Evolutionary conservation across 2,329 filamentous ascomycete species (phyloP).

Genomic region (Fusarium siculi): DNA sequence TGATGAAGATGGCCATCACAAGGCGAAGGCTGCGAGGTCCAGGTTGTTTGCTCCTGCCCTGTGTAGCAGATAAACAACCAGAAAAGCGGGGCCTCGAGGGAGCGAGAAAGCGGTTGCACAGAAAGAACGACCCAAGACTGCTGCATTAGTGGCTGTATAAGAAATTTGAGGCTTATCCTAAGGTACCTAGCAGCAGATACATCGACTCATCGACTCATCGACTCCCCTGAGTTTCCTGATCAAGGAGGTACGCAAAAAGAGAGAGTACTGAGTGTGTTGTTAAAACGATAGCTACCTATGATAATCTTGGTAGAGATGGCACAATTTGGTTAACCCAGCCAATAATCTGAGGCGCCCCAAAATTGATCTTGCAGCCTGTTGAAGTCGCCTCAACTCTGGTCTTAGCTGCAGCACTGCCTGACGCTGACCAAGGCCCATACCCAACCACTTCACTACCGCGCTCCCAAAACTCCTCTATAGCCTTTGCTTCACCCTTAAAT

Average conservation of each 20-base stretch:
- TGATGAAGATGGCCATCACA: not conserved
- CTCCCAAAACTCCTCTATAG: not conserved
- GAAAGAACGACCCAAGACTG: not conserved
- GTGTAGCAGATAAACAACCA: not conserved
- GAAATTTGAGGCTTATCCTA: too few species aligned
- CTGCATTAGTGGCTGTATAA: too few species aligned
- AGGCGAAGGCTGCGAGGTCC: not conserved
- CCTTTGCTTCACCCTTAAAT: accelerated
- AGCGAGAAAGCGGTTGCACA: not conserved
- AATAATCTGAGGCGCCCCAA: not conserved
- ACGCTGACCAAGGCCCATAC: not conserved
- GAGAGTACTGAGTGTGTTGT: not conserved
- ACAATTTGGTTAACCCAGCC: not conserved
- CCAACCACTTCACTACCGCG: not conserved
- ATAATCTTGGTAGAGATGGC: not conserved
- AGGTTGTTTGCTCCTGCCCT: not conserved
- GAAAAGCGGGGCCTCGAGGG: not conserved
- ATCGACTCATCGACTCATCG: not conserved
- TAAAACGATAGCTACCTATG: too few species aligned
- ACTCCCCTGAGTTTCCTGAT: too few species aligned
- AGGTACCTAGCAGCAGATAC: not conserved
- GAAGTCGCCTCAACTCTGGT: not conserved
- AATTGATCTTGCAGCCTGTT: not conserved
- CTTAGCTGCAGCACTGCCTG: not conserved
- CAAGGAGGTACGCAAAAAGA: accelerated